Percentiles rank a stretch among this genome's conserved stretches.
Conservation (phyloP, 139 green algal species). For the Asterochloris sp. region DNA sequence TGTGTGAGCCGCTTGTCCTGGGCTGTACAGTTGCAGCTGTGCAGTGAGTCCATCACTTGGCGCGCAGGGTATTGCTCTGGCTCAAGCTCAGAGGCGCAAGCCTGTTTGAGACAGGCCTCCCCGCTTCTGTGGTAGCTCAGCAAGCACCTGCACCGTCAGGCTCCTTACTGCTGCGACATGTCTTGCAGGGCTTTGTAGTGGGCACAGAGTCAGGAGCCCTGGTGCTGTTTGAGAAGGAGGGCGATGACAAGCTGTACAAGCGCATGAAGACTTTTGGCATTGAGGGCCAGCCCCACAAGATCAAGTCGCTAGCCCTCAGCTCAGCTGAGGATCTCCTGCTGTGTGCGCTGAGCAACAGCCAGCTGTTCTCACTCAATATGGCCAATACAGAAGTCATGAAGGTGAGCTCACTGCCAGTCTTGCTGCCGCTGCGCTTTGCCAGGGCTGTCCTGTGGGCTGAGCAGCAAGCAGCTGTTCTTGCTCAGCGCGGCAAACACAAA, state of each 20-base stretch:
- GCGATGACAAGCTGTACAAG: conserved; percentile 59
- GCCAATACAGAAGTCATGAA: conserved; percentile 66
- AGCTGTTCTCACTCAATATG: conserved; percentile 66
- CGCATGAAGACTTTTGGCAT: conserved; percentile 45
- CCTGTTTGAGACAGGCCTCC: too few species aligned
- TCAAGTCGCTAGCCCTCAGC: conserved; percentile 17
- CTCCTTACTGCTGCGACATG: too few species aligned
- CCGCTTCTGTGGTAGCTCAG: too few species aligned
- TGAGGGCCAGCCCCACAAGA: conserved; percentile 35
- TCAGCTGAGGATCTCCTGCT: conserved; percentile 76
- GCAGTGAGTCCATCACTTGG: too few species aligned
- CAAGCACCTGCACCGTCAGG: too few species aligned
- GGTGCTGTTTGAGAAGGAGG: conserved; percentile 65
- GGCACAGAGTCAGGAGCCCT: conserved; percentile 51
- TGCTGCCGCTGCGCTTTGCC: neutral
- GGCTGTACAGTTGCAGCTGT: too few species aligned
- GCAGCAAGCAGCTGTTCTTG: neutral
- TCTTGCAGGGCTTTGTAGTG: conserved; percentile 62
- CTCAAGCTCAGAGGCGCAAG: too few species aligned
- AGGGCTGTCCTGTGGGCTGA: neutral
- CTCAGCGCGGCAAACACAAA: neutral
- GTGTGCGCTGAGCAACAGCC: conserved; percentile 58
- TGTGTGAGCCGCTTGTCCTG: too few species aligned
- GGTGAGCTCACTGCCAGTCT: neutral
- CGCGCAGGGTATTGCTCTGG: too few species aligned